Base-by-base conservation (phyloP, 1,284 basidiomycete species). In the Volvariella volvacea region DNA sequence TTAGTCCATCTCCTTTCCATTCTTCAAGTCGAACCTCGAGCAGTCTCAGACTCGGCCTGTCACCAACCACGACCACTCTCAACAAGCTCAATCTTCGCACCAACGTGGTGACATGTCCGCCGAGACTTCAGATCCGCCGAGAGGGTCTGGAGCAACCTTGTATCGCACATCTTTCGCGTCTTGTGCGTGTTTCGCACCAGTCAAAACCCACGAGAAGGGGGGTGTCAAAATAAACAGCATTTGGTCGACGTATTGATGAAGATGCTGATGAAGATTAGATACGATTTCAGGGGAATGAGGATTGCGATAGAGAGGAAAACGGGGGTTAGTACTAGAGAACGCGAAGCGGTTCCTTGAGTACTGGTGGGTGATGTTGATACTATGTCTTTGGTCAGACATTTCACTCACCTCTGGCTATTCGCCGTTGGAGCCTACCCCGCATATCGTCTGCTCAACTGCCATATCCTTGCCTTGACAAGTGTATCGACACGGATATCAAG, bases 1-100 rank as follows among this genome's bases (percentile, higher is more conserved):
- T 74, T 92, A n/a, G 90, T 91, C 1, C 93, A 92, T 58, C 75
- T 93, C 30, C 71, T 93, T 1, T 91, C 91, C 0, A 60, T 93
- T 39, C 69, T 93, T 2, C 86, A 92, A 52, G 68, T 32, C 48
- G 25, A 47, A 15, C 14, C 31, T 20, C 50, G 50, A 21, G 48
- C 42, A n/a, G 43, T 41, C 4, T 47, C n/a, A 9, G 17, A n/a
- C n/a, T n/a, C n/a, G n/a, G n/a, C n/a, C n/a, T n/a, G 52, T 50
- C 20, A 43, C 49, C 32, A 47, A 50, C 25, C 56, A 53, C 37
- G 50, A 62, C 16, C 58, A 76, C 9, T 77, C 75, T 48, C 91
- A 91, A 0, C 80, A 88, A 3, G 86, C 84, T 0, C 94, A 37
- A 70, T 95, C 32, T 74, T 94, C 14, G 83, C 87, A 0, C 91